Conservation (phyloP, 306 rosid genomes). For the Quercus suber region DNA sequence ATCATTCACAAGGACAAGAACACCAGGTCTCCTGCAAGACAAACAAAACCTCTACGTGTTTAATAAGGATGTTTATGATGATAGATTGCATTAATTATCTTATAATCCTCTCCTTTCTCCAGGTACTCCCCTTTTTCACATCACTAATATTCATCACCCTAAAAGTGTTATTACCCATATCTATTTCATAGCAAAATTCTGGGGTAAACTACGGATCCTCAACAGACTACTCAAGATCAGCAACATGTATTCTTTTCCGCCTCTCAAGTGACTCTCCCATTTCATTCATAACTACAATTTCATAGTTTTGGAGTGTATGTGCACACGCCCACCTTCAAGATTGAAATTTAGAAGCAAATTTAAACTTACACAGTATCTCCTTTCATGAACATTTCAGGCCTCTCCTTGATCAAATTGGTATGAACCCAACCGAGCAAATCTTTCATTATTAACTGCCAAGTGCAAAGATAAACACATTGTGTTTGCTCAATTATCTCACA, state of each 20-base stretch:
- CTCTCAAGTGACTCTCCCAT: too few relatives aligned
- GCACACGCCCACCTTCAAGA: not conserved
- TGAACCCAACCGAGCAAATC: slow-evolving; percentile 85
- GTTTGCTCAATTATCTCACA: not conserved
- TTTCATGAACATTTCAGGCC: slow-evolving; percentile 99
- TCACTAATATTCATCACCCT: not conserved
- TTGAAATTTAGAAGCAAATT: not conserved
- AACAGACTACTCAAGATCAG: too few relatives aligned
- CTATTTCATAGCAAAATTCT: too few relatives aligned
- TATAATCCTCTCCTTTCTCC: not conserved
- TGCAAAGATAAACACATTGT: slow-evolving; percentile 11
- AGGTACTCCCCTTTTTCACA: not conserved
- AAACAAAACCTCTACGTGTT: slow-evolving; percentile 5
- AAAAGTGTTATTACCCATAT: not conserved
- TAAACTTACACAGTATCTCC: slow-evolving; percentile 86
- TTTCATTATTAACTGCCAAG: slow-evolving; percentile 71
- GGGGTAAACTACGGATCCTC: too few relatives aligned
- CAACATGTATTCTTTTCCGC: too few relatives aligned
- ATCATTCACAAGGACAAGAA: slow-evolving; percentile 89
- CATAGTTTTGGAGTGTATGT: slow-evolving; percentile 4
- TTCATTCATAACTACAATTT: not conserved
- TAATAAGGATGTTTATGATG: not conserved
- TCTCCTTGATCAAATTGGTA: slow-evolving; percentile 81
- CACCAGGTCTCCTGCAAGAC: slow-evolving; percentile 89
- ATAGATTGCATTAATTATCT: not conserved